Percentiles rank a stretch among this genome's conserved stretches.
Conservation (phyloP, 495 filamentous ascomycete genomes). For the Extremus antarcticus region DNA sequence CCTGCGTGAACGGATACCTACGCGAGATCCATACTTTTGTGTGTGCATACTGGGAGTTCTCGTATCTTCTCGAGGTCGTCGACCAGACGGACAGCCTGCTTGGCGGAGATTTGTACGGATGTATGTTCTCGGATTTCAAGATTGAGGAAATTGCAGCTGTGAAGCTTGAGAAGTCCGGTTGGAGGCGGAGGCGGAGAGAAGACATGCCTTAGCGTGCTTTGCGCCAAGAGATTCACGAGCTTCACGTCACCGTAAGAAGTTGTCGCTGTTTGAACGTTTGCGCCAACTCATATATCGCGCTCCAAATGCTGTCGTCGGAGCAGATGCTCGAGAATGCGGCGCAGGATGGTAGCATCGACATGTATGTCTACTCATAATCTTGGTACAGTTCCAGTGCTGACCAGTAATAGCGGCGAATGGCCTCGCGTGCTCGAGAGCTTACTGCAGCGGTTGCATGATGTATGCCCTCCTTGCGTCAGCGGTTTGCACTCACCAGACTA, state of each 20-base stretch:
- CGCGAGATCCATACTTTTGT: too few relatives aligned
- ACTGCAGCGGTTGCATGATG: slow-evolving; percentile 26
- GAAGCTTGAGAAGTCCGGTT: too few relatives aligned
- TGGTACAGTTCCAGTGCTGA: neutral
- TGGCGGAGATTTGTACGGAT: too few relatives aligned
- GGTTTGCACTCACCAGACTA: slow-evolving; percentile 16
- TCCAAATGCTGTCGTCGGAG: slow-evolving; percentile 34
- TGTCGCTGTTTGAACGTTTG: neutral
- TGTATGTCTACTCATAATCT: slow-evolving; percentile 38
- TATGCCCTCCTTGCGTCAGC: slow-evolving; percentile 22
- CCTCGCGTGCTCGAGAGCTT: slow-evolving; percentile 27
- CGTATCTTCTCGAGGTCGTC: too few relatives aligned
- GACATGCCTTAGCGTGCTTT: too few relatives aligned
- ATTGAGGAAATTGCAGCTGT: too few relatives aligned
- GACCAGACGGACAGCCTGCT: too few relatives aligned
- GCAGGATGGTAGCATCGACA: slow-evolving; percentile 55
- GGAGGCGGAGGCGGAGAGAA: too few relatives aligned
- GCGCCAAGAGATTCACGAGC: neutral
- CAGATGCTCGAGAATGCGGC: slow-evolving; percentile 52
- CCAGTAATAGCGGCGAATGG: slow-evolving; percentile 27
- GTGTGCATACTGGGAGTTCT: too few relatives aligned
- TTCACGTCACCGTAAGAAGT: neutral
- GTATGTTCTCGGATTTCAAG: too few relatives aligned
- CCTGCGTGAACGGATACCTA: too few relatives aligned
- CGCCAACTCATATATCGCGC: slow-evolving; percentile 15